phyloP scores from a whole-genome alignment of 1,284 basidiomycete genomes.

The Boletus putidus region DNA sequence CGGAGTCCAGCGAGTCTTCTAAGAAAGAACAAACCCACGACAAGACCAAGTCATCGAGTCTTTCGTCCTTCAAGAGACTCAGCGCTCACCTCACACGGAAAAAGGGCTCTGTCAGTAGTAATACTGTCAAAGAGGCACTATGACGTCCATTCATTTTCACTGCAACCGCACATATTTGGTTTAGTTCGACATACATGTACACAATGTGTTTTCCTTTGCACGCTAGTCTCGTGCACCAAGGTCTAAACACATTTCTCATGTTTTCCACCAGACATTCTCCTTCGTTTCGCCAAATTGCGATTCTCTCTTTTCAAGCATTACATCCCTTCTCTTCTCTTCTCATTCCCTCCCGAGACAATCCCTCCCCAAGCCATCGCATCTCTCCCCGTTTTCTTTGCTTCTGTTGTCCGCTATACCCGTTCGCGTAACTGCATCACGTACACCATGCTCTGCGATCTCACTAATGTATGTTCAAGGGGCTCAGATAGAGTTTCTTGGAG shows the following conservation, averaged over 20 bases:
- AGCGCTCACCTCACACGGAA: slow-evolving; percentile 46
- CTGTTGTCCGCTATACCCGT: slow-evolving; percentile 34
- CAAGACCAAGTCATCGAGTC: slow-evolving; percentile 52
- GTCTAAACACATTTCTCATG: slow-evolving; percentile 8
- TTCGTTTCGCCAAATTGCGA: slow-evolving; percentile 7
- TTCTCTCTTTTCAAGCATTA: slow-evolving; percentile 14
- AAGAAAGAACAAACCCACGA: slow-evolving; percentile 43
- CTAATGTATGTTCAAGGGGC: slow-evolving; percentile 34
- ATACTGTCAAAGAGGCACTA: slow-evolving; percentile 32
- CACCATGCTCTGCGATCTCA: slow-evolving; percentile 35
- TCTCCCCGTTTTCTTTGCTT: slow-evolving; percentile 8
- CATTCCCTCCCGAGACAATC: slow-evolving; percentile 10
- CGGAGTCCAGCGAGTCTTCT: slow-evolving; percentile 16
- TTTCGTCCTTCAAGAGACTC: slow-evolving; percentile 58
- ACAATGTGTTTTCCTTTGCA: slow-evolving; percentile 16
- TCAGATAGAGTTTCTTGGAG: slow-evolving; percentile 13
- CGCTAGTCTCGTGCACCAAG: slow-evolving; percentile 18
- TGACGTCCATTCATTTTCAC: slow-evolving; percentile 26
- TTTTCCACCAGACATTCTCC: slow-evolving; percentile 7
- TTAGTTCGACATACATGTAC: slow-evolving; percentile 29
- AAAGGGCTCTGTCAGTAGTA: slow-evolving; percentile 52
- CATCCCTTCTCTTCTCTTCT: slow-evolving; percentile 10
- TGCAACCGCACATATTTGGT: slow-evolving; percentile 15
- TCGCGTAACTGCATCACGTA: slow-evolving; percentile 35
- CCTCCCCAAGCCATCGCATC: slow-evolving; percentile 19